Percentiles rank a stretch among this genome's conserved stretches.
phyloP scores from a whole-genome alignment of 2,329 filamentous ascomycete genomes.

The Aphanocladium album region DNA sequence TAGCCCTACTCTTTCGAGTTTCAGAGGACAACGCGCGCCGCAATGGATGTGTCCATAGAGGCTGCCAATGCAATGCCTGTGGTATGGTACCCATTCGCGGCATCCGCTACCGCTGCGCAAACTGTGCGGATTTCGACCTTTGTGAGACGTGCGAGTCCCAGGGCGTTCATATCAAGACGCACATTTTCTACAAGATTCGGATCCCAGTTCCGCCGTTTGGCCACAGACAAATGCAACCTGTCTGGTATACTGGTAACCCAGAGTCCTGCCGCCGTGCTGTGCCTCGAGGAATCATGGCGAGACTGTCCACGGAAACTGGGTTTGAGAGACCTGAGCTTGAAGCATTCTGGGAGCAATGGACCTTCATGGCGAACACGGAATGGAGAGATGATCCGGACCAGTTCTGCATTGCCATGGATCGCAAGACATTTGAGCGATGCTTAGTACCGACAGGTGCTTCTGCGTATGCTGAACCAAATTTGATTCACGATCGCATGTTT shows the following conservation, averaged over 20 bases:
- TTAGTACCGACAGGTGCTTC: slow-evolving; percentile 81
- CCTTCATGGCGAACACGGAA: slow-evolving; percentile 81
- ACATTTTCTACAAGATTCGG: slow-evolving; percentile 94
- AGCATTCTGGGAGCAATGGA: slow-evolving; percentile 95
- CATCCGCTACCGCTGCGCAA: slow-evolving; percentile 88
- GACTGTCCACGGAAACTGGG: slow-evolving; percentile 64
- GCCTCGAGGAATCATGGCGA: slow-evolving; percentile 61
- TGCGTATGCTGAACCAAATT: slow-evolving; percentile 72
- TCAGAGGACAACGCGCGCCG: slow-evolving; percentile 86
- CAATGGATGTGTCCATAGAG: slow-evolving; percentile 86
- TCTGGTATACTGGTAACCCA: slow-evolving; percentile 87
- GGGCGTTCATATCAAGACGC: slow-evolving; percentile 75
- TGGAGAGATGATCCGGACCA: slow-evolving; percentile 77
- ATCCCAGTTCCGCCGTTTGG: slow-evolving; percentile 83
- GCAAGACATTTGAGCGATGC: slow-evolving; percentile 86
- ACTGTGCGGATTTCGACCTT: slow-evolving; percentile 93
- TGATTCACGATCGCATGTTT: slow-evolving; percentile 95
- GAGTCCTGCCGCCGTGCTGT: slow-evolving; percentile 63
- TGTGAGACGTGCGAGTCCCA: slow-evolving; percentile 88
- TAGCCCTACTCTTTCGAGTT: slow-evolving; percentile 82
- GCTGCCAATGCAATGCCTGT: slow-evolving; percentile 88
- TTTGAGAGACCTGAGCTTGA: slow-evolving; percentile 86
- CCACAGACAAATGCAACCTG: slow-evolving; percentile 71
- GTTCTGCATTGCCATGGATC: slow-evolving; percentile 78
- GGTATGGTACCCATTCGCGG: slow-evolving; percentile 84